phyloP scores from a whole-genome alignment of 1,284 basidiomycete species.

The Exsudoporus floridanus region DNA sequence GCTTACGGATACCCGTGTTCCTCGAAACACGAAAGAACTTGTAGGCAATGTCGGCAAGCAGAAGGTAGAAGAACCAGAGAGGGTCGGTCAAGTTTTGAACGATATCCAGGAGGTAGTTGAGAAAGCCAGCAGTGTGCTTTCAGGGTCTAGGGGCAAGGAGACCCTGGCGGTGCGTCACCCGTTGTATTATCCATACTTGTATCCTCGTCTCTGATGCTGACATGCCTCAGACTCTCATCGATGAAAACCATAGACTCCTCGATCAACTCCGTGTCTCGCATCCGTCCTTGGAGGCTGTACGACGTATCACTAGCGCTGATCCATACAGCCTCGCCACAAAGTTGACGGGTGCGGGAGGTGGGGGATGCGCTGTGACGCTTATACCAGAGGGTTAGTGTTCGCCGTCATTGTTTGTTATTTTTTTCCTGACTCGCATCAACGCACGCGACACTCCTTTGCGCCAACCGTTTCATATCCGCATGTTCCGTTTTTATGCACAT shows the following conservation, averaged over 20 bases:
- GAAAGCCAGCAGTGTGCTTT: constrained; percentile 74
- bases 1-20: constrained; percentile 90
- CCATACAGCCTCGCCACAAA: constrained; percentile 87
- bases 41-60: constrained; percentile 84
- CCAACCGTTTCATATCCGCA: not conserved
- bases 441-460: not conserved
- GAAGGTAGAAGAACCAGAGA: constrained; percentile 76
- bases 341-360: constrained; percentile 97
- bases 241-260: constrained; percentile 87
- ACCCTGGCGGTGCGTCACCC: constrained; percentile 55
- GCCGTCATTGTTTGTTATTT: not conserved
- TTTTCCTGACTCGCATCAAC: not conserved
- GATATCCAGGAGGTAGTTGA: constrained; percentile 82
- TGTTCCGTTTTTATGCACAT: not conserved
- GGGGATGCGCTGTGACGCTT: constrained; percentile 95
- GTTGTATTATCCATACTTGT: not conserved
- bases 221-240: constrained; percentile 66
- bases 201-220: not conserved
- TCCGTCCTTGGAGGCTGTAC: constrained; percentile 82
- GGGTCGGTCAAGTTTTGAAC: constrained; percentile 71
- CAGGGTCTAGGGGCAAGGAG: constrained; percentile 41
- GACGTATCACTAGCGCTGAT: constrained; percentile 59
- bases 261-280: constrained; percentile 93
- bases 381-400: constrained; percentile 78
- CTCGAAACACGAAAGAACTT: constrained; percentile 91